These are phyloP conservation scores for Hyphopichia pseudoburtonii DNA, from an alignment of 1,139 yeast species.

Conservation along the genomic window DNA sequence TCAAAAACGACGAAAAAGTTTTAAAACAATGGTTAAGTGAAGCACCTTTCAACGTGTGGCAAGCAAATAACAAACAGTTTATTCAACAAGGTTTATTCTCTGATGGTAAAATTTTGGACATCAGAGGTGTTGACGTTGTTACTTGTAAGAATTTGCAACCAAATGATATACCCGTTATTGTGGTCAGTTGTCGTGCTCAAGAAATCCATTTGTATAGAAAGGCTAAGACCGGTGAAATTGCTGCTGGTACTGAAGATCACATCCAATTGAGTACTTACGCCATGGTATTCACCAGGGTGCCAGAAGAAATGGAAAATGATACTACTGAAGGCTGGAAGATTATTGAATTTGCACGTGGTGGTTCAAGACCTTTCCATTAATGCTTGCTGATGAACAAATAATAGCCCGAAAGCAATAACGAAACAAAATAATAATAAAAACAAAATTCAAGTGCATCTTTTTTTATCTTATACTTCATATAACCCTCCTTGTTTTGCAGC, in stretches of 20 bases:
- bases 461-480: too few relatives aligned
- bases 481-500: slow-evolving; percentile 2
- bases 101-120: slow-evolving; percentile 89
- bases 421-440: too few relatives aligned
- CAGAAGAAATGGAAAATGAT: slow-evolving; percentile 86
- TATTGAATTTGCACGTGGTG: slow-evolving; percentile 92
- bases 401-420: too few relatives aligned
- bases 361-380: slow-evolving; percentile 83
- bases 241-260: slow-evolving; percentile 95
- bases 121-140: slow-evolving; percentile 92
- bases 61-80: slow-evolving; percentile 90
- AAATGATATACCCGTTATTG: slow-evolving; percentile 88
- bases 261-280: slow-evolving; percentile 93
- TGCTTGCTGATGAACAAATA: too few relatives aligned
- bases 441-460: too few relatives aligned
- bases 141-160: slow-evolving; percentile 89
- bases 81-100: slow-evolving; percentile 89
- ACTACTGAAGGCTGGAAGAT: slow-evolving; percentile 98
- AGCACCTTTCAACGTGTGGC: slow-evolving; percentile 94
- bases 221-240: slow-evolving; percentile 88
- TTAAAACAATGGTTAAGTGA: slow-evolving; percentile 92
- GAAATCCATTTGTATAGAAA: slow-evolving; percentile 90
- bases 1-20: slow-evolving; percentile 82
- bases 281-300: slow-evolving; percentile 89
- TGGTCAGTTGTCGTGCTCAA: slow-evolving; percentile 95